Evolutionary conservation across 352 stramenopile species (phyloP).

Genomic region (Globisporangium ultimum): DNA sequence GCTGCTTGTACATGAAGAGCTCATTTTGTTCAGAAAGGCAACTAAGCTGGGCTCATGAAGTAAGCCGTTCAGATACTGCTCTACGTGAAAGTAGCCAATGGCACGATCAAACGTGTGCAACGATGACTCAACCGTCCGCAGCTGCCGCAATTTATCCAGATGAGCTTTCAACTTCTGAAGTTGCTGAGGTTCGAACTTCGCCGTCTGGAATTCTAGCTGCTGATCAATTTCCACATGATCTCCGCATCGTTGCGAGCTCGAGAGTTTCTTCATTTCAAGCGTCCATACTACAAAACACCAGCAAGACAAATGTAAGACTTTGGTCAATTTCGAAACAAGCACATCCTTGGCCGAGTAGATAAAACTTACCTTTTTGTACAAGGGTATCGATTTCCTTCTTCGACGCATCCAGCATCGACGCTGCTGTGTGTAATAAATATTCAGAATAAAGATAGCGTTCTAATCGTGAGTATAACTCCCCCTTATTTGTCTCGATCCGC

Average conservation of each 20-base stretch:
- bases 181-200: conserved; percentile 62
- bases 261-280: conserved; percentile 53
- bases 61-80: conserved; percentile 79
- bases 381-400: conserved; percentile 67
- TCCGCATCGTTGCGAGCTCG: conserved; percentile 50
- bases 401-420: conserved; percentile 43
- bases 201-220: conserved; percentile 62
- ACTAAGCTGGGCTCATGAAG: conserved; percentile 68
- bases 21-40: conserved; percentile 74
- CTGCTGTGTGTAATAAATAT: conserved; percentile 72
- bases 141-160: conserved; percentile 65
- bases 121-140: conserved; percentile 73
- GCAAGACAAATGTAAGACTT: not conserved
- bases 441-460: conserved; percentile 79
- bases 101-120: conserved; percentile 80
- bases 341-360: not conserved
- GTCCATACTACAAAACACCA: conserved; percentile 39
- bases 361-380: conserved; percentile 62
- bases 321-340: not conserved
- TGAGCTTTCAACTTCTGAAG: conserved; percentile 65
- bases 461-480: conserved; percentile 63
- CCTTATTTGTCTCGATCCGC: conserved; percentile 79
- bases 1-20: conserved; percentile 30
- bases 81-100: conserved; percentile 76
- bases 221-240: conserved; percentile 58